These are phyloP conservation scores for Hypoxylon sp. DNA, from an alignment of 2,329 filamentous ascomycete genomes.

Conservation along the genomic window DNA sequence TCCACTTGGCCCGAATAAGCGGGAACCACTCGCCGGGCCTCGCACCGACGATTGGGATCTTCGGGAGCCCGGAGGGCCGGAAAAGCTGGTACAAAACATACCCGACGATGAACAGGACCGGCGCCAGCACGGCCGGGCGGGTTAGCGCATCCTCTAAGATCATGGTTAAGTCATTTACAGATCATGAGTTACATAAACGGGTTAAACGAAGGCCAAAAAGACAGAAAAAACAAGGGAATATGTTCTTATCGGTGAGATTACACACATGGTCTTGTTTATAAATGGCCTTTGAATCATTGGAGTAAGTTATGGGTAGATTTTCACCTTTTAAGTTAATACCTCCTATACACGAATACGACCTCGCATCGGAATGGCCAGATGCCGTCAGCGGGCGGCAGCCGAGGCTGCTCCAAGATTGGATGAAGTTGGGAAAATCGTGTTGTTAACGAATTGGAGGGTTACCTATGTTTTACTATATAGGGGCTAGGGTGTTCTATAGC, in stretches of 20 bases:
- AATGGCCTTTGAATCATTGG: constrained; percentile 4
- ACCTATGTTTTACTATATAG: not conserved
- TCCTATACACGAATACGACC: constrained; percentile 16
- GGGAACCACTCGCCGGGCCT: constrained; percentile 56
- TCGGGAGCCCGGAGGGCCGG: constrained; percentile 47
- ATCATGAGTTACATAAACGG: not conserved
- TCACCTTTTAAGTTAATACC: not conserved
- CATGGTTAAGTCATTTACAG: constrained; percentile 4
- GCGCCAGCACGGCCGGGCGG: constrained; percentile 50
- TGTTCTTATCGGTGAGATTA: not conserved
- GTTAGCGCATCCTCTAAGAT: constrained; percentile 34
- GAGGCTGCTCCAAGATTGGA: constrained; percentile 8
- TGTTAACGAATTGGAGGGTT: constrained; percentile 20
- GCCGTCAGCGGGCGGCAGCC: constrained; percentile 1
- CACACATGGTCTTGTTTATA: not conserved
- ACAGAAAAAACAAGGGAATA: constrained; percentile 4
- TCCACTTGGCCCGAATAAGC: constrained; percentile 51
- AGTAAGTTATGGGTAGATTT: not conserved
- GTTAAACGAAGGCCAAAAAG: not conserved
- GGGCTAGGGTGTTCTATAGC: not conserved
- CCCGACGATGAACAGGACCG: constrained; percentile 44
- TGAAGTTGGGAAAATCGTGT: not conserved
- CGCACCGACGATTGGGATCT: constrained; percentile 53
- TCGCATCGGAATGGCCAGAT: constrained; percentile 20
- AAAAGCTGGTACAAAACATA: constrained; percentile 51